Evolutionary conservation across 2,329 filamentous ascomycete species (phyloP).

Genomic region (Colletotrichum trifolii): DNA sequence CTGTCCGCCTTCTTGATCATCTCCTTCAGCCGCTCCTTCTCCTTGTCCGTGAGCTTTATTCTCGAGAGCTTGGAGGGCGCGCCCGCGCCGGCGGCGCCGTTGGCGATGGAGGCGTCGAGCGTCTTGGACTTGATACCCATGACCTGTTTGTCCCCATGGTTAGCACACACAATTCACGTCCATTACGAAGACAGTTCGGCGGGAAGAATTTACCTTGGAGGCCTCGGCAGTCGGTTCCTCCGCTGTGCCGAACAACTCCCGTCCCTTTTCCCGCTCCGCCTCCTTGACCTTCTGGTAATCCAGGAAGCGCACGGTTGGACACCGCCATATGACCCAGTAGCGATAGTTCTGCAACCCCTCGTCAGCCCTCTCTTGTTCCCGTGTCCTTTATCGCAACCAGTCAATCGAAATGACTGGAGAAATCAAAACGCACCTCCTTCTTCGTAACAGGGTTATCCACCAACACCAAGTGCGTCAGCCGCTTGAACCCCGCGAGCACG

Average conservation of each 20-base stretch:
- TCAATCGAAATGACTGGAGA: too few species aligned
- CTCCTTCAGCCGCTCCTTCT: conserved; percentile 86
- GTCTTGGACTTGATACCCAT: conserved; percentile 85
- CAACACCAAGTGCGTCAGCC: conserved; percentile 83
- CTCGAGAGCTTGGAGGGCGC: conserved; percentile 74
- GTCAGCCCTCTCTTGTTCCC: conserved; percentile 15
- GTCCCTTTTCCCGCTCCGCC: conserved; percentile 79
- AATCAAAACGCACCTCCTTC: conserved; percentile 78
- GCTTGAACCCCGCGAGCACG: conserved; percentile 74
- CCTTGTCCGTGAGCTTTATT: conserved; percentile 87
- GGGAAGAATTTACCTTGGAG: conserved; percentile 63
- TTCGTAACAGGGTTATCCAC: conserved; percentile 89
- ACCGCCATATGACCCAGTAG: conserved; percentile 89
- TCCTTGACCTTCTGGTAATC: conserved; percentile 94
- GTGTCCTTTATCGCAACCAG: too few species aligned
- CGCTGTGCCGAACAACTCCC: conserved; percentile 83
- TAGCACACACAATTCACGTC: neutral
- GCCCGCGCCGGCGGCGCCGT: conserved; percentile 52
- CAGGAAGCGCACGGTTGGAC: conserved; percentile 86
- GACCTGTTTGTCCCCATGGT: conserved; percentile 64
- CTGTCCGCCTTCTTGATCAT: conserved; percentile 90
- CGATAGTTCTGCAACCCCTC: conserved; percentile 78
- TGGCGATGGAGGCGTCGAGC: conserved; percentile 68
- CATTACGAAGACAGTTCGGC: neutral
- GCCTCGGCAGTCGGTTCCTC: conserved; percentile 85